Evolutionary conservation across 2,329 filamentous ascomycete species (phyloP).

Genomic region (Fusarium buxicola): DNA sequence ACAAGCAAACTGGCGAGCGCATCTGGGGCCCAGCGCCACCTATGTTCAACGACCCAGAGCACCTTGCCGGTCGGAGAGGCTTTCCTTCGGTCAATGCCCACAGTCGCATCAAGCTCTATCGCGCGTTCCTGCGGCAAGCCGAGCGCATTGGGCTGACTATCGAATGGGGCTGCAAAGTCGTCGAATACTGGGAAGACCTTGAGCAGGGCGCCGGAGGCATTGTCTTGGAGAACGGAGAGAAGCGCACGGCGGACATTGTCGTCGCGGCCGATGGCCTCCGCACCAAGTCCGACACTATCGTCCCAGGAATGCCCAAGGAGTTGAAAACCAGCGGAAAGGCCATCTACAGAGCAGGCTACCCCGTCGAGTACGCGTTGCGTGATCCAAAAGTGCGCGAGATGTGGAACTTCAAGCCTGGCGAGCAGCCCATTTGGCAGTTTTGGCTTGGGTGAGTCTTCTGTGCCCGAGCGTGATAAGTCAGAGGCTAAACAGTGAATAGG

Average conservation of each 20-base stretch:
- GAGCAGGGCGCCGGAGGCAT: conserved; percentile 17
- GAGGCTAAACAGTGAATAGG: neutral
- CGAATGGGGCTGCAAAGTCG: conserved; percentile 29
- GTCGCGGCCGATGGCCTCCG: conserved; percentile 26
- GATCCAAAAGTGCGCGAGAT: conserved; percentile 27
- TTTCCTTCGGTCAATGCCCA: conserved; percentile 32
- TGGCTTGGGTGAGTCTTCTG: conserved; percentile 20
- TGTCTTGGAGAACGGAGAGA: conserved; percentile 29
- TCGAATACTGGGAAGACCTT: conserved; percentile 33
- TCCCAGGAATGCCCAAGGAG: conserved; percentile 23
- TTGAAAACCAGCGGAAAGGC: conserved; percentile 24
- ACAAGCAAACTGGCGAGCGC: conserved; percentile 22
- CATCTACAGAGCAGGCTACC: conserved; percentile 27
- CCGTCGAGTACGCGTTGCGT: conserved; percentile 24
- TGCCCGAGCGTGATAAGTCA: fast-evolving
- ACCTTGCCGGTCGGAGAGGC: conserved; percentile 3
- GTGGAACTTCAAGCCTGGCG: conserved; percentile 26
- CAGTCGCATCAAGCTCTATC: conserved; percentile 25
- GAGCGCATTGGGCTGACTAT: conserved; percentile 20
- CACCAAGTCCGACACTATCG: conserved; percentile 24
- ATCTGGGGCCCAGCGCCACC: conserved; percentile 35
- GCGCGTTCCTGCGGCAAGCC: conserved; percentile 22
- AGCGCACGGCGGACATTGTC: conserved; percentile 25
- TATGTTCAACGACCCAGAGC: conserved; percentile 32
- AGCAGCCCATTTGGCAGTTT: conserved; percentile 29